Percentiles rank a stretch among this genome's conserved stretches.
Evolutionary conservation across 768 basidiomycete species (phyloP).

Genomic region (Russula lepida): DNA sequence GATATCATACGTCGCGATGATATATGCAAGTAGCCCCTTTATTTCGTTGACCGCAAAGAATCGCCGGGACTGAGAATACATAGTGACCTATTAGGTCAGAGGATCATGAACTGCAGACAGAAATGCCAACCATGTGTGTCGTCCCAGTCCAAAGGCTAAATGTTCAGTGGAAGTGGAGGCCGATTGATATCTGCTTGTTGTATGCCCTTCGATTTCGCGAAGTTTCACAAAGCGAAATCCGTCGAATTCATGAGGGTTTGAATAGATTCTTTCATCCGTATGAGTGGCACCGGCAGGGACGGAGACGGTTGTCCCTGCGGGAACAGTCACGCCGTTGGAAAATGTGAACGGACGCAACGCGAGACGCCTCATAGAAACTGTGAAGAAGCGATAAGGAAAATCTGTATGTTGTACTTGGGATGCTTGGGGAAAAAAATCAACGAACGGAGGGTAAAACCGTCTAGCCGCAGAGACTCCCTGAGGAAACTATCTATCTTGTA

Average conservation of each 20-base stretch:
- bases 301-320: conserved; percentile 32
- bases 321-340: conserved; percentile 32
- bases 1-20: not conserved
- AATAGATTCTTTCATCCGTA: conserved; percentile 35
- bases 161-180: not conserved
- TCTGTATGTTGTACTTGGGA: not conserved
- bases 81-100: not conserved
- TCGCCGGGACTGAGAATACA: not conserved
- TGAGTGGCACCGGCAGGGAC: conserved; percentile 29
- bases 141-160: not conserved
- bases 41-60: not conserved
- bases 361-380: conserved; percentile 21
- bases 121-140: not conserved
- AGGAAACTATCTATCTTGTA: conserved; percentile 31
- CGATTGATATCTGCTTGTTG: not conserved
- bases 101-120: not conserved
- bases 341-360: conserved; percentile 26
- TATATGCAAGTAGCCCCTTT: not conserved
- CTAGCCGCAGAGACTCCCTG: conserved; percentile 26
- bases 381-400: no score
- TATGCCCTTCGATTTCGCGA: conserved; percentile 22
- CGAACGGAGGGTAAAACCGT: conserved; percentile 7
- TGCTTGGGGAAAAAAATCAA: not conserved
- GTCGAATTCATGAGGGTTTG: conserved; percentile 34
- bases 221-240: conserved; percentile 25